Conservation (phyloP, 2,329 filamentous ascomycete genomes). For the Penicillium frequentans region DNA sequence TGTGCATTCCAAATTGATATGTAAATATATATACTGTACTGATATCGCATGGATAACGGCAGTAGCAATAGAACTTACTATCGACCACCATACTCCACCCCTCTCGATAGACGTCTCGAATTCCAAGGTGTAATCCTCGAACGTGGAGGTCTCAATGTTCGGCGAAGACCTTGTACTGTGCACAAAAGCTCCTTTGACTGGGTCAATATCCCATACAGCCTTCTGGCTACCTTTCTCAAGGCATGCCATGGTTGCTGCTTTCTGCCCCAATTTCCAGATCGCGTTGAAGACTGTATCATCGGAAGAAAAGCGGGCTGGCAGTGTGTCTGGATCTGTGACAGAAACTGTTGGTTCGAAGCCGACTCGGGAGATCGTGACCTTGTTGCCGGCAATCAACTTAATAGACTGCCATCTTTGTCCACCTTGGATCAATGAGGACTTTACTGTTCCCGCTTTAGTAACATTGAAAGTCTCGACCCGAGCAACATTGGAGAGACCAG, state of each 20-base stretch:
- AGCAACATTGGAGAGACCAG: conserved; percentile 12
- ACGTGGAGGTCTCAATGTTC: not conserved
- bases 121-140: conserved; percentile 1
- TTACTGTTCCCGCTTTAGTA: conserved; percentile 5
- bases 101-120: conserved; percentile 3
- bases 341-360: conserved; percentile 1
- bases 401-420: conserved; percentile 18
- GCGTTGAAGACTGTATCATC: not conserved
- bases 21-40: not conserved
- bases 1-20: not conserved
- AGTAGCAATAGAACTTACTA: not conserved
- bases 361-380: not conserved
- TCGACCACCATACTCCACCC: conserved; percentile 4
- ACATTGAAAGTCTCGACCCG: conserved; percentile 20
- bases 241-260: conserved; percentile 1
- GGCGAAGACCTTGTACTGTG: not conserved
- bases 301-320: not conserved
- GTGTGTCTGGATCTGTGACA: not conserved
- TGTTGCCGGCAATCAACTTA: not conserved
- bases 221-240: conserved; percentile 3
- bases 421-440: conserved; percentile 17
- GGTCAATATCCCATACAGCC: not conserved
- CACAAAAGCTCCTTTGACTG: conserved; percentile 1
- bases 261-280: conserved; percentile 2
- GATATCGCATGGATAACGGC: not conserved